Evolutionary conservation across 106 monocot species (phyloP), one percentile per base, ranked within the genome.

Genomic region (Dendrobium nobile): DNA sequence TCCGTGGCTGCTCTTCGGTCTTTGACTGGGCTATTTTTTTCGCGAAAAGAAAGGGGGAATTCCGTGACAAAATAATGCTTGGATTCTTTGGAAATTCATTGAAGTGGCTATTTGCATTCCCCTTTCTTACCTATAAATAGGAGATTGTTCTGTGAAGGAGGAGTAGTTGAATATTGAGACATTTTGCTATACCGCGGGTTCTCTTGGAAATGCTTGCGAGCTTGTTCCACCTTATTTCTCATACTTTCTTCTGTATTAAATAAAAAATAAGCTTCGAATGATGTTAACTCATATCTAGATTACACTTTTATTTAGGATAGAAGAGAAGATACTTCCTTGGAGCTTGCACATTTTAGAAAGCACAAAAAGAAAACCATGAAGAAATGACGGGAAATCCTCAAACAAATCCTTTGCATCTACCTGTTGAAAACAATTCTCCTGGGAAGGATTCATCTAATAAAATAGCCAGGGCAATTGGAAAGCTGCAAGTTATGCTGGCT

Each of bases 281-380:
- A 9, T 13, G 13, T 83, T 55, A 79, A 31, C 79, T 86, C 9
- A 84, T 79, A 16, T 74, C 75, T 42, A 81, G 47, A 51, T 31
- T 75, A 65, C 73, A 2, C 84, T 68, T 31, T 84, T 42, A 78
- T 78, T n/a, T 83, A 99, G 99, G 99, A 99, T 86, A 99, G 99
- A 80, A 84, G 99, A 80, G 99, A 99, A 85, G 99, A 99, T 82
- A 95, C 99, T 65, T 84, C 73, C 85, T 84, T 95, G 70, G 84
- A 95, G 47, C 82, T 99, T 54, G 82, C 95, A 64, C 95, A 99
- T 78, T 99, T 99, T 75, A 86, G 86, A 88, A 95, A 78, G 82
- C 95, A 95, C 85, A 99, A 99, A 99, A 81, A 91, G 99, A 73
- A 99, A 93, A 80, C 72, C 78, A 47, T 91, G 78, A 99, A 99